These are phyloP conservation scores for Rosa multiflora DNA, from an alignment of 306 rosid genomes.

Conservation along the genomic window DNA sequence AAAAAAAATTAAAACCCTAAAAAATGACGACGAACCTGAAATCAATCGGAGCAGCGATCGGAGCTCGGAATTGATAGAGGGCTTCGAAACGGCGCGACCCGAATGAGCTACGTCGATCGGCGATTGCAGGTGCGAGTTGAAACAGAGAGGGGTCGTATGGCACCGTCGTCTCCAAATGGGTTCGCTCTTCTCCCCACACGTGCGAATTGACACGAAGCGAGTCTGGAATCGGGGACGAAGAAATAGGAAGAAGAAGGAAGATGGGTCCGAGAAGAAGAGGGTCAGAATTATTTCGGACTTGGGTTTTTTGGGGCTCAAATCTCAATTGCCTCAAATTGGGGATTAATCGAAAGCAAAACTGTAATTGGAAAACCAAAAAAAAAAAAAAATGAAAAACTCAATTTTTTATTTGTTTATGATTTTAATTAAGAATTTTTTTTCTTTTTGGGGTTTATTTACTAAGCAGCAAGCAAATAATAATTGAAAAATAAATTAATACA, in stretches of 20 bases:
- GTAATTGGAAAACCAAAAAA: neutral
- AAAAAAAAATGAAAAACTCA: neutral
- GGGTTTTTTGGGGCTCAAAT: constrained; percentile 21
- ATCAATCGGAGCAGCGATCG: constrained; percentile 15
- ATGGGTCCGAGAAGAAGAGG: constrained; percentile 1
- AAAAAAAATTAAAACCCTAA: constrained; percentile 26
- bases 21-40: constrained; percentile 20
- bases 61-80: constrained; percentile 28
- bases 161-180: neutral
- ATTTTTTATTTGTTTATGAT: constrained; percentile 1
- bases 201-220: constrained; percentile 21
- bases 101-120: constrained; percentile 31
- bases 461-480: neutral
- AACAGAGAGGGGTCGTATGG: constrained; percentile 13
- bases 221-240: constrained; percentile 13
- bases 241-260: constrained; percentile 14
- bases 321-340: constrained; percentile 14
- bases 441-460: neutral
- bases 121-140: constrained; percentile 12
- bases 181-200: constrained; percentile 4
- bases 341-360: constrained; percentile 18
- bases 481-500: neutral
- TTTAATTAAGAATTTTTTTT: neutral
- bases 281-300: constrained; percentile 13
- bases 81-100: constrained; percentile 9